Evolutionary conservation across 2,329 filamentous ascomycete genomes (phyloP).

Genomic region (Hypoxylon sp.): DNA sequence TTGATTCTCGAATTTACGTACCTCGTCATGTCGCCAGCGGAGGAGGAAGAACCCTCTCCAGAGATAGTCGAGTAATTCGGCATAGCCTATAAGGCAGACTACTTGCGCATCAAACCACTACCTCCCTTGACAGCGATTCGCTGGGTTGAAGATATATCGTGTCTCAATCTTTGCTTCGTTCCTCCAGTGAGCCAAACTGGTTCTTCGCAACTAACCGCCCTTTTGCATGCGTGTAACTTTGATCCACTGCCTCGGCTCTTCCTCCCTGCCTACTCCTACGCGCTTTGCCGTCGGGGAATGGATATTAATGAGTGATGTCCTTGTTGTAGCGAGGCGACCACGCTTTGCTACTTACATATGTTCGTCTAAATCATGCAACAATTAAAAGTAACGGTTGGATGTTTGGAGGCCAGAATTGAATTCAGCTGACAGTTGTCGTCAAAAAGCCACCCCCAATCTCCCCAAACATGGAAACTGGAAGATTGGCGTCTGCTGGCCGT

Average conservation of each 20-base stretch:
- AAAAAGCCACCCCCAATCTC: slow-evolving; percentile 30
- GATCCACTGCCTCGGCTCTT: slow-evolving; percentile 6
- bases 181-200: slow-evolving; percentile 22
- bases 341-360: neutral
- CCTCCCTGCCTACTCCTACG: neutral
- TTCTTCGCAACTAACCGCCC: slow-evolving; percentile 13
- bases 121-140: slow-evolving; percentile 20
- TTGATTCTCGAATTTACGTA: slow-evolving; percentile 47
- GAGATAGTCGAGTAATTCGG: slow-evolving; percentile 69
- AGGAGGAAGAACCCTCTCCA: slow-evolving; percentile 63
- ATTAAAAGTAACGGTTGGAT: slow-evolving; percentile 14
- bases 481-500: slow-evolving; percentile 26
- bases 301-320: neutral
- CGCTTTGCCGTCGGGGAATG: neutral
- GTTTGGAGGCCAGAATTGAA: slow-evolving; percentile 4
- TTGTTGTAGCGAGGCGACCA: slow-evolving; percentile 10
- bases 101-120: slow-evolving; percentile 12
- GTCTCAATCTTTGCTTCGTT: slow-evolving; percentile 27
- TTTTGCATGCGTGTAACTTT: slow-evolving; percentile 29
- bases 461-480: slow-evolving; percentile 25
- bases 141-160: slow-evolving; percentile 25
- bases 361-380: slow-evolving; percentile 15
- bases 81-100: slow-evolving; percentile 60
- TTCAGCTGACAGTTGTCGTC: slow-evolving; percentile 41
- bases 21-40: slow-evolving; percentile 66